Evolutionary conservation across 176 grass and related monocot species (phyloP).

Genomic region (Ampelocalamus luodianensis): DNA sequence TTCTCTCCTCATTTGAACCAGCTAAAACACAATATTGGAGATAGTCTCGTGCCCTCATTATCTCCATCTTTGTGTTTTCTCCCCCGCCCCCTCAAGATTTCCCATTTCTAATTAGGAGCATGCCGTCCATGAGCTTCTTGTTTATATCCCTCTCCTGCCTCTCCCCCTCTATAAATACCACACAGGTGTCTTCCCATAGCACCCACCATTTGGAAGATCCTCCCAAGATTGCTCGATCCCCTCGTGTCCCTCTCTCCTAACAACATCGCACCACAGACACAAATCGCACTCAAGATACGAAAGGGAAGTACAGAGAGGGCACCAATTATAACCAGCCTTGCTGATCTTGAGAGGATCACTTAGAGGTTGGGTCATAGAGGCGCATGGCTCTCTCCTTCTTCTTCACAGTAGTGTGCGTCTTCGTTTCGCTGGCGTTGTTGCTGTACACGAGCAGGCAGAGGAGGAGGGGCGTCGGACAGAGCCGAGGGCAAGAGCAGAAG

Average conservation of each 20-base stretch:
- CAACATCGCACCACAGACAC: slow-evolving; percentile 17
- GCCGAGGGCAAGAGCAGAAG: background rate
- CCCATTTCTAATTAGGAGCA: slow-evolving; percentile 16
- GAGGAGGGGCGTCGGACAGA: background rate
- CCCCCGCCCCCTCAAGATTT: background rate
- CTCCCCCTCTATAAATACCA: slow-evolving; percentile 47
- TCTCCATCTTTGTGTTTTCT: background rate
- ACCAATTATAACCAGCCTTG: slow-evolving; percentile 10
- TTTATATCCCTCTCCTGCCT: background rate
- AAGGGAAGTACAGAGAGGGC: slow-evolving; percentile 35
- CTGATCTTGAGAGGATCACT: slow-evolving; percentile 37
- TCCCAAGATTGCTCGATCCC: slow-evolving; percentile 42
- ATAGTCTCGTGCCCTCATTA: too few relatives aligned
- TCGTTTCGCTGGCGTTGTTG: background rate
- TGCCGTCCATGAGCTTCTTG: background rate
- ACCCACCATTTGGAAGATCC: slow-evolving; percentile 48
- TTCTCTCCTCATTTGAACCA: too few relatives aligned
- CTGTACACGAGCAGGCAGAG: background rate
- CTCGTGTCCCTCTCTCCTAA: slow-evolving; percentile 48
- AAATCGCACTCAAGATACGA: slow-evolving; percentile 46
- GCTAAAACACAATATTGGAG: too few relatives aligned
- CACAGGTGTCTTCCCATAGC: slow-evolving; percentile 32
- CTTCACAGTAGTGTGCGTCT: background rate
- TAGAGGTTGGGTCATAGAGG: background rate
- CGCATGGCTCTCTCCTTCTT: slow-evolving; percentile 40